Base-by-base conservation (phyloP, 2,329 filamentous ascomycete genomes). In the Phyllosticta capitalensis region DNA sequence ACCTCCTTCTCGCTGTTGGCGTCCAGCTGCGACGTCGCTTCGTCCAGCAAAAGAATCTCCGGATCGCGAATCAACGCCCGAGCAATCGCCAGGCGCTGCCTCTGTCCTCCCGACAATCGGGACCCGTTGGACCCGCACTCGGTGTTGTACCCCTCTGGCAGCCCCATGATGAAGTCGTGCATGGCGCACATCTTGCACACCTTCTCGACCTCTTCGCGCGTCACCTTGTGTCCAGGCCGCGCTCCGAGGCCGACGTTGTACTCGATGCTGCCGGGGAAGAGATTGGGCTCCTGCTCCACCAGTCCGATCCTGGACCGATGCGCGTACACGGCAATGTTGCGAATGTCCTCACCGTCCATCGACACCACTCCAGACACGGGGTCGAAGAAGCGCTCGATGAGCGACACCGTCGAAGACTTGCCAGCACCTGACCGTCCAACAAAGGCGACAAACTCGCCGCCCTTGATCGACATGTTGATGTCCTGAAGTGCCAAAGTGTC, bases 371-470 rank as follows among this genome's bases (percentile, higher is more conserved):
- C 76, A 4, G 66, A 60, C 2, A 70, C 72, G 6, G 73, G 71
- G 55, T 77, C 75, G 61, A 74, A 77, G 64, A 78, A 78, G 7
- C 76, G 68, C 57, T 78, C 76, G 9, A 78, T 71, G n/a, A 78
- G 64, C n/a, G 75, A 68, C 10, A 78, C 69, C 1, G 72, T 71
- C n/a, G 74, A 75, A 1, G 73, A 75, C 64, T 78, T 79, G 21
- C 76, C 76, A 3, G 75, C 75, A 10, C 76, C 76, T 50, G 73
- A 76, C 19, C 74, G 71, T 2, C 76, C 76, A 1, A 78, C 75
- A 30, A 78, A 71, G 1, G 75, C 76, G 14, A 69, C 67, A 21
- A 71, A 71, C 52, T 72, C 66, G 26, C 73, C 72, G 5, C 67
- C 65, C 14, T 67, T 66, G 57, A 78, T 75, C 1, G 67, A 67